These are phyloP conservation scores for Mitragyna speciosa DNA, from an alignment of 257 asterid genomes.

Conservation along the genomic window DNA sequence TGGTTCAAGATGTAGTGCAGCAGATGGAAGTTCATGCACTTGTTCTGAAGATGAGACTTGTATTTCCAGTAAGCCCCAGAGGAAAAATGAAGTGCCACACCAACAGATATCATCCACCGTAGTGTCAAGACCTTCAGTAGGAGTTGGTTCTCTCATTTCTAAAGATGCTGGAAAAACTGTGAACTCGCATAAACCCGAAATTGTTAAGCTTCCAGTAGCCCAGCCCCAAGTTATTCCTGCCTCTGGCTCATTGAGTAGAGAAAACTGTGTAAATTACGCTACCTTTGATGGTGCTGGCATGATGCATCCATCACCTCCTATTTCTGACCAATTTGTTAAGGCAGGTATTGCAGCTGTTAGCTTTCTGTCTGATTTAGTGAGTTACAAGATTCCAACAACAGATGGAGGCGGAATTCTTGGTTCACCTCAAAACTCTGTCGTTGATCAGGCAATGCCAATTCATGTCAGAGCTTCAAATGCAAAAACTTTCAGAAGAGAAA, in stretches of 20 bases:
- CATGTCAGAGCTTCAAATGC: conserved; percentile 37
- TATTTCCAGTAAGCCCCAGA: conserved; percentile 50
- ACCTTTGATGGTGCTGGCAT: conserved; percentile 31
- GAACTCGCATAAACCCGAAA: conserved; percentile 35
- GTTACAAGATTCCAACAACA: conserved; percentile 56
- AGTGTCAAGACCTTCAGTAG: conserved; percentile 46
- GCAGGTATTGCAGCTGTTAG: conserved; percentile 89
- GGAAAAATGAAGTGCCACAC: conserved; percentile 47
- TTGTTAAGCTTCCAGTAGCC: conserved; percentile 26
- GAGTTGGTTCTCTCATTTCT: conserved; percentile 46
- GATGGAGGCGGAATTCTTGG: conserved; percentile 49
- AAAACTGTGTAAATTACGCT: conserved; percentile 42
- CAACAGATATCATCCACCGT: conserved; percentile 40
- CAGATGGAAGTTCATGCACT: conserved; percentile 80
- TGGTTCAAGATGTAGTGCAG: conserved; percentile 75
- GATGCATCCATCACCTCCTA: conserved; percentile 52
- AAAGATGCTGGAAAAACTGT: conserved; percentile 46
- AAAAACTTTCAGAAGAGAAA: conserved; percentile 44
- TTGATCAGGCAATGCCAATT: conserved; percentile 39
- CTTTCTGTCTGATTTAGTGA: conserved; percentile 74
- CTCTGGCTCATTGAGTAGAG: conserved; percentile 30
- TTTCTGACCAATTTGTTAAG: conserved; percentile 72
- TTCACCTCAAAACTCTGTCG: conserved; percentile 41
- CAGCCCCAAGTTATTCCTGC: conserved; percentile 32
- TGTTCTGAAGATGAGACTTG: conserved; percentile 77